phyloP scores from a whole-genome alignment of 495 filamentous ascomycete genomes.

The Aspergillus hancockii region DNA sequence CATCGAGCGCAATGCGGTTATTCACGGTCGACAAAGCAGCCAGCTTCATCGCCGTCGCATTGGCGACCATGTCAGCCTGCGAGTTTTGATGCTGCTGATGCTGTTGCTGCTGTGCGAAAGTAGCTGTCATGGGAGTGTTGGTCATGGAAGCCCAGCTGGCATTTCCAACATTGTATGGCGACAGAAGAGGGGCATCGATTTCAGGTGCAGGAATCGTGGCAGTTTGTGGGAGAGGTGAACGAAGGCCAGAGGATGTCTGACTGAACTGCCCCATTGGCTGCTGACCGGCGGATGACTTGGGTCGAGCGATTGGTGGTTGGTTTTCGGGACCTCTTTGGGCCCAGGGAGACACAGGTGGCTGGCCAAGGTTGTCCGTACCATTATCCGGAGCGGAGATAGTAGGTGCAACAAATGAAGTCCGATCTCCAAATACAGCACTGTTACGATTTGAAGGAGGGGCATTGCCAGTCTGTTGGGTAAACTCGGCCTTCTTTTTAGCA shows the following conservation, averaged over 20 bases:
- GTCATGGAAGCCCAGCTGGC: constrained; percentile 98
- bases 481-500: constrained; percentile 95
- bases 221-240: constrained; percentile 82
- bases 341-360: constrained; percentile 78
- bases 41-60: constrained; percentile 98
- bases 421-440: constrained; percentile 79
- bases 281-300: constrained; percentile 88
- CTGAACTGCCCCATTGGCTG: constrained; percentile 96
- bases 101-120: constrained; percentile 62
- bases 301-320: constrained; percentile 63
- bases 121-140: constrained; percentile 93
- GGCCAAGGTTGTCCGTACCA: constrained; percentile 52
- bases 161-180: constrained; percentile 79
- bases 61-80: constrained; percentile 97
- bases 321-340: constrained; percentile 54
- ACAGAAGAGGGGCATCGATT: constrained; percentile 81
- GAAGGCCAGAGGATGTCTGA: constrained; percentile 77
- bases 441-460: constrained; percentile 91
- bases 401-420: constrained; percentile 76
- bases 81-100: constrained; percentile 45
- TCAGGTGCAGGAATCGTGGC: constrained; percentile 78
- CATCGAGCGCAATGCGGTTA: constrained; percentile 95
- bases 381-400: constrained; percentile 70
- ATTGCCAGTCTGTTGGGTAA: constrained; percentile 89
- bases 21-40: constrained; percentile 96